Conservation (phyloP, 805 yeast species). For the Ogataea chonburiensis region DNA sequence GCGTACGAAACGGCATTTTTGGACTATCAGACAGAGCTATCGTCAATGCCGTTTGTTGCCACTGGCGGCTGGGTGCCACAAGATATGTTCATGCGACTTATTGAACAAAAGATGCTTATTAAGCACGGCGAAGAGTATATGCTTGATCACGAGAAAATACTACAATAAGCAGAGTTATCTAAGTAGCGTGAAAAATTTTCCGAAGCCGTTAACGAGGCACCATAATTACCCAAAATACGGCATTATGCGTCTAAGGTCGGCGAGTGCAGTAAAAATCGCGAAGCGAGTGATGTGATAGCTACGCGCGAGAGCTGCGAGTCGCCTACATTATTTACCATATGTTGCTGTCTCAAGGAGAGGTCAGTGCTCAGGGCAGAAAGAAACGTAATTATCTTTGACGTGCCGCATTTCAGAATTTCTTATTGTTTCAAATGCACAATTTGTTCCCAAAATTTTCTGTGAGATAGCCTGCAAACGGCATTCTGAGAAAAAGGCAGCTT, state of each 20-base stretch:
- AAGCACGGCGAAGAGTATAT: constrained; percentile 51
- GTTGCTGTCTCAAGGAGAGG: too few species aligned
- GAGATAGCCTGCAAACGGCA: too few species aligned
- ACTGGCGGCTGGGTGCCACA: constrained; percentile 97
- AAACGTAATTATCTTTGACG: too few species aligned
- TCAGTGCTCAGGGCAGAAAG: too few species aligned
- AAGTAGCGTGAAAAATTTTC: constrained; percentile 1
- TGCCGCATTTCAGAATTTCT: too few species aligned
- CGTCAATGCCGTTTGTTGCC: constrained; percentile 78
- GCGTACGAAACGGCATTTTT: constrained; percentile 57
- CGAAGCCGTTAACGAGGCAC: constrained; percentile 8
- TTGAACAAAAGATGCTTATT: constrained; percentile 66
- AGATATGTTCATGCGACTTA: constrained; percentile 75
- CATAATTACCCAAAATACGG: constrained; percentile 1
- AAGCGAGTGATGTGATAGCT: too few species aligned
- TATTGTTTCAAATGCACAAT: too few species aligned
- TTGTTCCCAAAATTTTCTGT: too few species aligned
- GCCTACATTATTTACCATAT: too few species aligned
- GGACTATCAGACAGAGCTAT: constrained; percentile 64
- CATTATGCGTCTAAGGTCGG: constrained; percentile 1
- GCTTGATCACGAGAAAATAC: constrained; percentile 30
- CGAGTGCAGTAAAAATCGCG: too few species aligned
- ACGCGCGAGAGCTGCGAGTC: too few species aligned
- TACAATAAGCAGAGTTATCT: constrained; percentile 11
- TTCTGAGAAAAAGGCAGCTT: neutral